Base-by-base conservation (phyloP, 495 filamentous ascomycete species). In the Hyaloscypha hepaticicola region DNA sequence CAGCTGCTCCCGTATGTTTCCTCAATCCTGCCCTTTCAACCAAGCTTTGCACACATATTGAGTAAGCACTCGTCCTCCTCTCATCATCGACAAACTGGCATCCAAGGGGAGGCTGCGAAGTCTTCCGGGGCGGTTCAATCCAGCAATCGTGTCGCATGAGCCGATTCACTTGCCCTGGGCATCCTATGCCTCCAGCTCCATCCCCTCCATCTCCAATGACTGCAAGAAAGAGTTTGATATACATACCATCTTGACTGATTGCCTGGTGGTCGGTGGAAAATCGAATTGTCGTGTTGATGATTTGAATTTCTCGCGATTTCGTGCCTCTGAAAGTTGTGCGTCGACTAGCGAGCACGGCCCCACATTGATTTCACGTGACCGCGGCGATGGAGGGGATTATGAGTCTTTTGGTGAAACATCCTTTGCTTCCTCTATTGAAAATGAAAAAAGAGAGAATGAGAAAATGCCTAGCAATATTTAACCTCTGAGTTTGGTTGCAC, bases 241-340 rank as follows among this genome's bases (percentile, higher is more conserved):
- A 67, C 69, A 29, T 68, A 71, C 69, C 69, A 71, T 71, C 60
- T 69, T 71, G 69, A 67, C 69, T 34, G 66, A 66, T 68, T 60
- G 65, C 58, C 50, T 52, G 58, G 38, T 71, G 58, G 69, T 71
- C 65, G 69, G 65, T 61, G 19, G 28, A 34, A 16, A 55, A 55
- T 65, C 28, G 58, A 45, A 26, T 31, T 59, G 55, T 41, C 29
- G 45, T 41, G 66, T 41, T 45, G 58, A 22, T 63, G 59, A 28
- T 31, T 61, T 45, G 51, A 66, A 22, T 60, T 66, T 26, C n/a
- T 28, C 45, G 45, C 49, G 38, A 19, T 45, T 45, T 45, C 38
- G 11, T 45, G 38, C 12, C 31, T 34, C 31, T 12, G 12, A 34
- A 34, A 34, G 38, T n/a, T n/a, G n/a, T 34, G 63, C 56, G 55